These are phyloP conservation scores for Thuidium tamariscinum DNA, from an alignment of 225 moss, liverwort and hornwort genomes.

Conservation along the genomic window DNA sequence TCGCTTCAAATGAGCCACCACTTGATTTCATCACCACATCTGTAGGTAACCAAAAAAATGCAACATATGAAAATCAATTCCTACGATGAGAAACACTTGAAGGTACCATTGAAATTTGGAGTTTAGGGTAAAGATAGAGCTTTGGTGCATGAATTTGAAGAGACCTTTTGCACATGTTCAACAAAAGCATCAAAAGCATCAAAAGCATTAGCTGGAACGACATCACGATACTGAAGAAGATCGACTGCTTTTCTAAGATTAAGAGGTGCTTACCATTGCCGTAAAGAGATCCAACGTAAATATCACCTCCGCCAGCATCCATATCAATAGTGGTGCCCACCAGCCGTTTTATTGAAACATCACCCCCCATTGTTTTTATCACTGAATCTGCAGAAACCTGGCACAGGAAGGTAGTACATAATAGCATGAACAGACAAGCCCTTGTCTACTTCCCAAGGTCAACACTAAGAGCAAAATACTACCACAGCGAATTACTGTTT, in stretches of 20 bases:
- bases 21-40: constrained; percentile 59
- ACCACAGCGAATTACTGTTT: background rate
- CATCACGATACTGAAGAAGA: background rate
- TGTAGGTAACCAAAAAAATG: background rate
- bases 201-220: background rate
- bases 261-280: constrained; percentile 33
- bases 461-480: background rate
- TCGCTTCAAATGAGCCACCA: constrained; percentile 70
- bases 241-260: background rate
- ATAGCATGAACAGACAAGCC: background rate
- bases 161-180: background rate
- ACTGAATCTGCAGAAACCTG: constrained; percentile 58
- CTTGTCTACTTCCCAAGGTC: background rate
- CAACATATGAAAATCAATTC: background rate
- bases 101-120: background rate
- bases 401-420: background rate
- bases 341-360: constrained; percentile 40
- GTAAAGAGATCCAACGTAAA: constrained; percentile 60
- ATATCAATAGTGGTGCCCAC: constrained; percentile 52
- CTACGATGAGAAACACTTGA: background rate
- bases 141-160: background rate
- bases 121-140: background rate
- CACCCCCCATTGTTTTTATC: constrained; percentile 57
- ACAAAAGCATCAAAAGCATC: background rate
- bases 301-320: constrained; percentile 56